Percentiles rank a stretch among this genome's conserved stretches.
phyloP scores from a whole-genome alignment of 495 filamentous ascomycete species.

The Pseudotulostoma volvatum region DNA sequence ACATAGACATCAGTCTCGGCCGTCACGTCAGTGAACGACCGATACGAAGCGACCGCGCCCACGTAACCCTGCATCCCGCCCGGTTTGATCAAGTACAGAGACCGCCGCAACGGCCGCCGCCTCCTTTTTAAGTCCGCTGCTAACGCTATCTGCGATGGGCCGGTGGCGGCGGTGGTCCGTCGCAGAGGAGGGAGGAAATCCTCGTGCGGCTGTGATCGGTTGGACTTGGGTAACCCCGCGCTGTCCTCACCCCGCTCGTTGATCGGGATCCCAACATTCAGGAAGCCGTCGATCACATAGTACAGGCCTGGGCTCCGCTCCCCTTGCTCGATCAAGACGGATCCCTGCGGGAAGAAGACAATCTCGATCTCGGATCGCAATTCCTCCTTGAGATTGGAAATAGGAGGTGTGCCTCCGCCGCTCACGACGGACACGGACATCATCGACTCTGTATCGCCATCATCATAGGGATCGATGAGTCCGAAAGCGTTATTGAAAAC shows the following conservation, averaged over 20 bases:
- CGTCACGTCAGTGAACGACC: slow-evolving; percentile 90
- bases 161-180: slow-evolving; percentile 32
- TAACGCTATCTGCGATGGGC: slow-evolving; percentile 18
- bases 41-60: slow-evolving; percentile 80
- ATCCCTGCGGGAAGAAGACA: slow-evolving; percentile 88
- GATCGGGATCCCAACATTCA: slow-evolving; percentile 70
- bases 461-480: slow-evolving; percentile 84
- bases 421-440: slow-evolving; percentile 47
- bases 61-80: slow-evolving; percentile 91
- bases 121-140: slow-evolving; percentile 27
- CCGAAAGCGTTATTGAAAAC: slow-evolving; percentile 86
- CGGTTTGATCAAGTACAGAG: slow-evolving; percentile 84
- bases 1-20: slow-evolving; percentile 98
- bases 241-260: slow-evolving; percentile 34
- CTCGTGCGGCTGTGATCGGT: slow-evolving; percentile 17
- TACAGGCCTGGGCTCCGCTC: slow-evolving; percentile 92
- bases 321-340: slow-evolving; percentile 91
- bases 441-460: slow-evolving; percentile 78
- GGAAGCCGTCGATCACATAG: slow-evolving; percentile 93
- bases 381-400: slow-evolving; percentile 47
- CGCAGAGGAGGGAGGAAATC: slow-evolving; percentile 33
- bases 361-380: slow-evolving; percentile 90
- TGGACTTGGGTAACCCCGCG: slow-evolving; percentile 19
- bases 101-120: slow-evolving; percentile 41
- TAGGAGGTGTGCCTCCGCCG: slow-evolving; percentile 36